Evolutionary conservation across 2,329 filamentous ascomycete genomes (phyloP).

Genomic region (Cercospora zeae-maydis): DNA sequence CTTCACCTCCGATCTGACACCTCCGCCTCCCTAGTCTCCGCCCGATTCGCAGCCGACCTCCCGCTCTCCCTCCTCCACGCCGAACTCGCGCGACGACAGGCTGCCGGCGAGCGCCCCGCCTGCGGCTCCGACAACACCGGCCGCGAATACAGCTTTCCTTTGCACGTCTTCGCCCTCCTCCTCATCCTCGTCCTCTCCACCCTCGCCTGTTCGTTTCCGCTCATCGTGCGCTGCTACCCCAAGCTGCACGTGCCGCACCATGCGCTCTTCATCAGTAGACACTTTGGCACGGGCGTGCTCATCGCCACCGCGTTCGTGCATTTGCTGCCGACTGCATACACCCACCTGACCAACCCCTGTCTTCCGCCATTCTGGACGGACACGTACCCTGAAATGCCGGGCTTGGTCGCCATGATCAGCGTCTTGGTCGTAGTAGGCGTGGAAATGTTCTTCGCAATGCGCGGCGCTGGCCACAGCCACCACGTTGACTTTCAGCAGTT

Average conservation of each 20-base stretch:
- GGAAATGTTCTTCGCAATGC: slow-evolving; percentile 83
- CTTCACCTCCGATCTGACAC: slow-evolving; percentile 16
- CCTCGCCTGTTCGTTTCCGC: slow-evolving; percentile 58
- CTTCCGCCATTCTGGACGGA: slow-evolving; percentile 75
- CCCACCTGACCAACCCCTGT: slow-evolving; percentile 59
- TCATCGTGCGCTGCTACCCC: slow-evolving; percentile 58
- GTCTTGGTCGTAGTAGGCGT: slow-evolving; percentile 79
- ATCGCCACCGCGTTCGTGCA: slow-evolving; percentile 58
- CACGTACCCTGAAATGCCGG: slow-evolving; percentile 74
- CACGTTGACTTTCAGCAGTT: slow-evolving; percentile 38
- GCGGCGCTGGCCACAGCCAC: slow-evolving; percentile 59
- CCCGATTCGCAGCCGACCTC: slow-evolving; percentile 37
- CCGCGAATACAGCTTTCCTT: slow-evolving; percentile 53
- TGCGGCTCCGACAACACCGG: slow-evolving; percentile 51
- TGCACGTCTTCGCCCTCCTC: slow-evolving; percentile 57
- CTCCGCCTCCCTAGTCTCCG: slow-evolving; percentile 13
- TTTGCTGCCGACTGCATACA: slow-evolving; percentile 61
- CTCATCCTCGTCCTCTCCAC: slow-evolving; percentile 56
- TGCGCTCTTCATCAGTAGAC: slow-evolving; percentile 57
- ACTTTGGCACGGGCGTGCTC: slow-evolving; percentile 57
- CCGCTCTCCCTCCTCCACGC: slow-evolving; percentile 46
- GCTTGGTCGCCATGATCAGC: slow-evolving; percentile 75
- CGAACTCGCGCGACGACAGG: slow-evolving; percentile 50
- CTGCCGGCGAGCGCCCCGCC: slow-evolving; percentile 43
- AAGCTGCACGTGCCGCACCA: slow-evolving; percentile 57